These are phyloP conservation scores for Serendipita sp. DNA, from an alignment of 768 basidiomycete genomes.

Conservation along the genomic window DNA sequence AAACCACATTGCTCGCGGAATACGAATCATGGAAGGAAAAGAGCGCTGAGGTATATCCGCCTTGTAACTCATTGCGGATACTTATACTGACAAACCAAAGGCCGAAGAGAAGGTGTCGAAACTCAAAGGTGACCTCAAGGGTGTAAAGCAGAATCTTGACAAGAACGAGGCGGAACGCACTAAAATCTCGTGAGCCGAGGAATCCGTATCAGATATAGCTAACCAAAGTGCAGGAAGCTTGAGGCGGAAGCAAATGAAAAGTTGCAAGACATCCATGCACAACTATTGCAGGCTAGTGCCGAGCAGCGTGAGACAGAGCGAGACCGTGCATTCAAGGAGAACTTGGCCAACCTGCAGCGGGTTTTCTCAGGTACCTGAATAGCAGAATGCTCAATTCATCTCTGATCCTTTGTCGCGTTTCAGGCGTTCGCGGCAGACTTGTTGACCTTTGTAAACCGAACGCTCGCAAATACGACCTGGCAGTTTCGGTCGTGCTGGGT, in stretches of 20 bases:
- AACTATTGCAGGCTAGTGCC: slow-evolving; percentile 79
- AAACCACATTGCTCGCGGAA: slow-evolving; percentile 41
- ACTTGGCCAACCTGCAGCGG: slow-evolving; percentile 62
- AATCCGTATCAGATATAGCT: neutral
- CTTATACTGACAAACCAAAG: slow-evolving; percentile 20
- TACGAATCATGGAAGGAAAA: slow-evolving; percentile 30
- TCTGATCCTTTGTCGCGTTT: neutral
- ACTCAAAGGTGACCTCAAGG: slow-evolving; percentile 45
- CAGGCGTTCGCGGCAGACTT: slow-evolving; percentile 84
- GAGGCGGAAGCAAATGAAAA: slow-evolving; percentile 90
- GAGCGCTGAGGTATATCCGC: slow-evolving; percentile 37
- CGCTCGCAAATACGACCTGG: slow-evolving; percentile 78
- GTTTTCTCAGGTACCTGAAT: slow-evolving; percentile 65
- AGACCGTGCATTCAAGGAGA: slow-evolving; percentile 74
- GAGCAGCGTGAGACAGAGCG: slow-evolving; percentile 78
- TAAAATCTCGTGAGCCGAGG: slow-evolving; percentile 47
- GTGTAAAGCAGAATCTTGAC: slow-evolving; percentile 61
- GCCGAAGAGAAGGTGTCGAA: slow-evolving; percentile 44
- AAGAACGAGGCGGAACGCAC: slow-evolving; percentile 73
- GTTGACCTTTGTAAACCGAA: slow-evolving; percentile 92
- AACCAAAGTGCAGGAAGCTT: slow-evolving; percentile 42
- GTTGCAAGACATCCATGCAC: slow-evolving; percentile 61
- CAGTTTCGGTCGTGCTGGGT: slow-evolving; percentile 83
- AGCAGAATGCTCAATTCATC: neutral
- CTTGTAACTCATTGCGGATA: neutral